Evolutionary conservation across 768 basidiomycete genomes (phyloP).

Genomic region (Amyloporia xantha): DNA sequence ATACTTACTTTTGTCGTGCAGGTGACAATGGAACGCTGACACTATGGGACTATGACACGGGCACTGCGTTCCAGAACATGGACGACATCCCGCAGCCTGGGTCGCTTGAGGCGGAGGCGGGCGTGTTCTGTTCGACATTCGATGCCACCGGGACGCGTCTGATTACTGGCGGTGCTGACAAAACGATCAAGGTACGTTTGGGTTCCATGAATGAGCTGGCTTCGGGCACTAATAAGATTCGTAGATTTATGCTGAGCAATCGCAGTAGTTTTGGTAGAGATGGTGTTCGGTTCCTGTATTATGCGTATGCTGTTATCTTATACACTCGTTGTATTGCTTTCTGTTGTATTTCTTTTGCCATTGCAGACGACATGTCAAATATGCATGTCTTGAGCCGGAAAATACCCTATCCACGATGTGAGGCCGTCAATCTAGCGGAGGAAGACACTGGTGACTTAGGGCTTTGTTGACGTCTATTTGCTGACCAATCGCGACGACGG

Average conservation of each 20-base stretch:
- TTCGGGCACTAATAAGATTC: background rate
- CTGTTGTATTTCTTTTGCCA: too few relatives aligned
- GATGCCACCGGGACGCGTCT: conserved; percentile 91
- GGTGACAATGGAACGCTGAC: conserved; percentile 89
- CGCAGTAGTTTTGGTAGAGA: conserved; percentile 30
- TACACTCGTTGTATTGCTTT: background rate
- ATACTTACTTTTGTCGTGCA: conserved; percentile 24
- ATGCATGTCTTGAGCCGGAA: too few relatives aligned
- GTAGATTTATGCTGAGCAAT: conserved; percentile 68
- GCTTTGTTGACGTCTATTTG: too few relatives aligned
- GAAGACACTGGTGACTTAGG: too few relatives aligned
- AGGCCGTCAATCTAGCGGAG: too few relatives aligned
- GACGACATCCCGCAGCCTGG: conserved; percentile 95
- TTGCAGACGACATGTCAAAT: too few relatives aligned
- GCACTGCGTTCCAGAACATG: conserved; percentile 89
- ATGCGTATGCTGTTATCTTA: background rate
- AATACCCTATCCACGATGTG: too few relatives aligned
- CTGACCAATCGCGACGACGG: too few relatives aligned
- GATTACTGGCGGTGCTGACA: conserved; percentile 96
- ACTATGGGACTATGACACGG: conserved; percentile 94
- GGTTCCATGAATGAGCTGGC: background rate
- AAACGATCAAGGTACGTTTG: conserved; percentile 88
- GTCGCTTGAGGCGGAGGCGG: conserved; percentile 95
- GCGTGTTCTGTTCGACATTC: conserved; percentile 95
- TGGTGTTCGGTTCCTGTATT: background rate